These are phyloP conservation scores for Blastobotrys malaysiensis DNA, from an alignment of 1,139 yeast genomes.

Conservation along the genomic window DNA sequence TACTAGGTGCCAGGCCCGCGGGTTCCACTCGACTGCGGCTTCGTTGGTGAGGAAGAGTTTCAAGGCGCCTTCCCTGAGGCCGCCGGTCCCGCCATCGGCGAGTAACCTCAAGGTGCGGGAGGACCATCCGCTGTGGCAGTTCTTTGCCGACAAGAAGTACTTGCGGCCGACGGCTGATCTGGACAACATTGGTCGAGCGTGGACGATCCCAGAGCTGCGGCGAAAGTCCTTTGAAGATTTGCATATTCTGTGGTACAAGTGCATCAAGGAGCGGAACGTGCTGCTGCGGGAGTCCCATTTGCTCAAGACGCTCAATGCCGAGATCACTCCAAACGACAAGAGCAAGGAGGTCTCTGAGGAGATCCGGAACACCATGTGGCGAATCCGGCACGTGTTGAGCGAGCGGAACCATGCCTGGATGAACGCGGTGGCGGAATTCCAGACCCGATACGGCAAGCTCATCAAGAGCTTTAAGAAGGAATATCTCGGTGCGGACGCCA, in stretches of 20 bases:
- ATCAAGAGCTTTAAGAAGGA: slow-evolving; percentile 52
- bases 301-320: slow-evolving; percentile 34
- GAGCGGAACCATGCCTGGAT: slow-evolving; percentile 77
- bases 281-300: slow-evolving; percentile 69
- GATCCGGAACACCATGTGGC: slow-evolving; percentile 57
- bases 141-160: slow-evolving; percentile 58
- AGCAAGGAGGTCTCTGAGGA: slow-evolving; percentile 40
- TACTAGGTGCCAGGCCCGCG: background rate
- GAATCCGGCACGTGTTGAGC: slow-evolving; percentile 79
- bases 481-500: slow-evolving; percentile 53
- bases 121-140: slow-evolving; percentile 94
- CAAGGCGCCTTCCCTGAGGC: slow-evolving; percentile 45
- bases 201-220: slow-evolving; percentile 87
- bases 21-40: slow-evolving; percentile 1
- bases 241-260: slow-evolving; percentile 85
- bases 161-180: slow-evolving; percentile 57
- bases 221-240: slow-evolving; percentile 87
- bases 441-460: slow-evolving; percentile 42
- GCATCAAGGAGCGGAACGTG: slow-evolving; percentile 76
- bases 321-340: slow-evolving; percentile 21
- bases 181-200: slow-evolving; percentile 61
- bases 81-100: slow-evolving; percentile 84
- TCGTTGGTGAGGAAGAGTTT: slow-evolving; percentile 8
- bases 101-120: slow-evolving; percentile 67
- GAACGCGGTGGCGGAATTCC: slow-evolving; percentile 49